Base-by-base conservation (phyloP, 257 asterid genomes). In the Phtheirospermum japonicum region DNA sequence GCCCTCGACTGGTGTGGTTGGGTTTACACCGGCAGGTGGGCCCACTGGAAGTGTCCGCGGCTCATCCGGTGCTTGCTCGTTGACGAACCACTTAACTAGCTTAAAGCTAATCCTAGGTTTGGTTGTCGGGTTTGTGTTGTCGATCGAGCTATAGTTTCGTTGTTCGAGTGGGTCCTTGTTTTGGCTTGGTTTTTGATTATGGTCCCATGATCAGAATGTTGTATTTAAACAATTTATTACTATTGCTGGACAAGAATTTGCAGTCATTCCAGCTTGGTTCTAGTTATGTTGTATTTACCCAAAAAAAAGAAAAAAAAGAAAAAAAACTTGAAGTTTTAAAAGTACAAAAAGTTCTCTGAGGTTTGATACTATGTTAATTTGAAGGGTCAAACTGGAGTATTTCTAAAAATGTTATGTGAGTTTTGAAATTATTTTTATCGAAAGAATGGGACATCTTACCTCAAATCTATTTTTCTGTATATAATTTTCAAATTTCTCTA, bases 1-100 rank as follows among this genome's bases (percentile, higher is more conserved):
- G 57, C 95, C 97, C 33, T 74, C 91, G 10, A 51, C 95, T 5
- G 82, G 89, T 17, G 76, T 77, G 9, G 68, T 19, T 17, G 94
- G 84, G 63, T 75, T 82, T 52, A 86, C 94, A 8, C 94, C 99
- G 18, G 88, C 89, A 13, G 65, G 83, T 61, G 97, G 91, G 17
- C 99, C 99, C 5, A 30, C 69, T 1, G 95, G 96, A 73, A 82
- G 82, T 50, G 48, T 81, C 54, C 43, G 73, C 18, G 87, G 83
- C 28, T 16, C 73, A 6, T 80, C 95, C 0, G 37, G 66, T 23
- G 82, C 90, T 70, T 50, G 64, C 82, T 79, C 79, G 5, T 67
- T 80, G 72, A 64, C 40, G 65, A 74, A 71, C 65, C 79, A 73
- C 55, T 32, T 67, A 5, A 65, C 71, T 40, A 69, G 77, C 69